Evolutionary conservation across 441 rosid species (phyloP), one percentile per base, ranked within the genome.

Genomic region (Iberis amara): DNA sequence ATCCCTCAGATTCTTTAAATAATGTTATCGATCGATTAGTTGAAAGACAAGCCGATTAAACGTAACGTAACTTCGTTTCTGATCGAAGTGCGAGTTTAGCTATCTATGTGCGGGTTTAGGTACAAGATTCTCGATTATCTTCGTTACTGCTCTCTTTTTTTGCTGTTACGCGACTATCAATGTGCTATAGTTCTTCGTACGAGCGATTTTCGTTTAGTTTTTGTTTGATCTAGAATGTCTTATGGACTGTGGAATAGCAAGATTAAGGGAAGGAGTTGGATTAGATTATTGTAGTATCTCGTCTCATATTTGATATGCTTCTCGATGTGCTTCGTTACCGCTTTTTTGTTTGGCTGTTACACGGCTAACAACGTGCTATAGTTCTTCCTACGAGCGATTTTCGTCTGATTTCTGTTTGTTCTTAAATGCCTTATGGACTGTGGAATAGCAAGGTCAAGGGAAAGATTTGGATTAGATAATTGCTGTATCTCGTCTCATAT

Each of bases 21-120:
- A 12, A 11, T 35, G 14, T 11, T 5, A 12, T 30, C 39, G 47
- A 27, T 62, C 21, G 23, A 10, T 55, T 12, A 32, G 37, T 53
- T 43, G 14, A 31, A 8, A 1, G 11, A 1, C 0, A 6, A 40
- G 36, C 35, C 30, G 55, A 54, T 38, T 12, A 11, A 24, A 8
- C 30, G 60, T 38, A 28, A 47, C 48, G 52, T 14, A 8, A 24
- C 39, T 56, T 48, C 12, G 3, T 49, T 38, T 57, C 36, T 21
- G 52, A 43, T 56, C 58, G 53, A 28, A 56, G 43, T 63, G 49
- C 55, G 51, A 1, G 11, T 33, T 57, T 60, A 15, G 5, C 28
- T 46, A 44, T 23, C 31, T 33, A 32, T 2, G 18, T 24, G 27
- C 52, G 30, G 4, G 30, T 27, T 27, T 27, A 27, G 6, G 30